Conservation (phyloP, 1,284 basidiomycete species). For the Puccinia polysora region DNA sequence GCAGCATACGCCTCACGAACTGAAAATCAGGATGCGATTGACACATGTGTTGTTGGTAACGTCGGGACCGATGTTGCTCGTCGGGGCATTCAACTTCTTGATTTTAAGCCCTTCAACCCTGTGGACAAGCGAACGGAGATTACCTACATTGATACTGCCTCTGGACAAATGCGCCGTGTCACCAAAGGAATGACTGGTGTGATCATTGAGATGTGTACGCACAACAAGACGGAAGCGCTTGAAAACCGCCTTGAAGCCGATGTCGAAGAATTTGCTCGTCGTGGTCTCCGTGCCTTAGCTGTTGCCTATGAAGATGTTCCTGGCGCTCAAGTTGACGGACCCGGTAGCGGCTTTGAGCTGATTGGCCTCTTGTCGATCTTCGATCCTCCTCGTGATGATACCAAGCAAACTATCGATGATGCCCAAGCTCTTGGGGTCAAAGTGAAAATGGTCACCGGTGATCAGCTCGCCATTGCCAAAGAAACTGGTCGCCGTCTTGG, state of each 20-base stretch:
- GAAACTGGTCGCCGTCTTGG: slow-evolving; percentile 97
- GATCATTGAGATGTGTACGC: slow-evolving; percentile 68
- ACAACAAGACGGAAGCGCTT: slow-evolving; percentile 88
- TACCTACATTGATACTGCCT: slow-evolving; percentile 87
- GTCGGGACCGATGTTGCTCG: slow-evolving; percentile 71
- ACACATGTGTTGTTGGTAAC: slow-evolving; percentile 70
- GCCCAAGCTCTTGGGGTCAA: slow-evolving; percentile 90
- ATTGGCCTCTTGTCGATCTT: slow-evolving; percentile 96
- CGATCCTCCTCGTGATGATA: slow-evolving; percentile 95
- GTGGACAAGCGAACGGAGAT: slow-evolving; percentile 99
- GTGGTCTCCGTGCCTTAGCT: slow-evolving; percentile 96
- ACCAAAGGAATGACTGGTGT: slow-evolving; percentile 98
- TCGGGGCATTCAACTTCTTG: slow-evolving; percentile 85
- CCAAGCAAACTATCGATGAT: slow-evolving; percentile 98
- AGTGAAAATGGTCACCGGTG: slow-evolving; percentile 99
- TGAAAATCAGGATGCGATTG: slow-evolving; percentile 98
- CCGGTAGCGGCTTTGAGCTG: slow-evolving; percentile 93
- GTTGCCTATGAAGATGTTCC: slow-evolving; percentile 86
- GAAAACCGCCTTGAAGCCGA: slow-evolving; percentile 88
- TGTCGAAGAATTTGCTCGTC: slow-evolving; percentile 87
- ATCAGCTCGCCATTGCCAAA: slow-evolving; percentile 98
- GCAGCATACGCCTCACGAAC: slow-evolving; percentile 93
- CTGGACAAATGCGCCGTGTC: slow-evolving; percentile 91
- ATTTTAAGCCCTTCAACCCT: slow-evolving; percentile 99
- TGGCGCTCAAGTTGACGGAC: slow-evolving; percentile 59